Evolutionary conservation across 2,329 filamentous ascomycete species (phyloP).

Genomic region (Karstenula rhodostoma): DNA sequence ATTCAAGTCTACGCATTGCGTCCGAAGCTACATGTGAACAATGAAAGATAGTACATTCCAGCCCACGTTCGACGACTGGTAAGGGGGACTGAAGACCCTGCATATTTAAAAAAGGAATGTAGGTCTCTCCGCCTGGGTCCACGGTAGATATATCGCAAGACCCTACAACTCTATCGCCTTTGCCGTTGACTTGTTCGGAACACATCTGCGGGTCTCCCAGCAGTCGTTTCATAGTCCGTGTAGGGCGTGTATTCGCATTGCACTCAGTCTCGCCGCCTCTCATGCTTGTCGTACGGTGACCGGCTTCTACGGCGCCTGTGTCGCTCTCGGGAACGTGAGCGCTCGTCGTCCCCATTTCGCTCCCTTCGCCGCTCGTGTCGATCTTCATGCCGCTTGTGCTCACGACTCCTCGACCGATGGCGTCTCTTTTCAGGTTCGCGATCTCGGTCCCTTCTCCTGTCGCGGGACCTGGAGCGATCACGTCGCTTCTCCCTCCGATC

Average conservation of each 20-base stretch:
- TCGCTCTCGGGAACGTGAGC: constrained; percentile 32
- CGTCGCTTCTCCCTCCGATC: constrained; percentile 40
- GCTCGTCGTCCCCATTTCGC: constrained; percentile 33
- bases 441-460: constrained; percentile 35
- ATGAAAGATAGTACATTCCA: too few relatives aligned
- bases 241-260: not conserved
- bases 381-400: constrained; percentile 35
- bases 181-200: not conserved
- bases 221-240: not conserved
- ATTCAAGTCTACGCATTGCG: too few relatives aligned
- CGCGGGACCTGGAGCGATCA: constrained; percentile 41
- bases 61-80: too few relatives aligned
- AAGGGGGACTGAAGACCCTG: too few relatives aligned
- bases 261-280: constrained; percentile 22
- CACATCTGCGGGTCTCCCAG: not conserved
- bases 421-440: constrained; percentile 41
- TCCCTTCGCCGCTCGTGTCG: constrained; percentile 32
- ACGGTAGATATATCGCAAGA: not conserved
- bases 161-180: not conserved
- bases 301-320: constrained; percentile 38
- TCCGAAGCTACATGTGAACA: too few relatives aligned
- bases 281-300: constrained; percentile 26
- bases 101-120: too few relatives aligned
- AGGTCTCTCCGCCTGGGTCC: too few relatives aligned
- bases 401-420: constrained; percentile 41